Base-by-base conservation (phyloP, 139 green algal genomes). In the Micractinium sp. region DNA sequence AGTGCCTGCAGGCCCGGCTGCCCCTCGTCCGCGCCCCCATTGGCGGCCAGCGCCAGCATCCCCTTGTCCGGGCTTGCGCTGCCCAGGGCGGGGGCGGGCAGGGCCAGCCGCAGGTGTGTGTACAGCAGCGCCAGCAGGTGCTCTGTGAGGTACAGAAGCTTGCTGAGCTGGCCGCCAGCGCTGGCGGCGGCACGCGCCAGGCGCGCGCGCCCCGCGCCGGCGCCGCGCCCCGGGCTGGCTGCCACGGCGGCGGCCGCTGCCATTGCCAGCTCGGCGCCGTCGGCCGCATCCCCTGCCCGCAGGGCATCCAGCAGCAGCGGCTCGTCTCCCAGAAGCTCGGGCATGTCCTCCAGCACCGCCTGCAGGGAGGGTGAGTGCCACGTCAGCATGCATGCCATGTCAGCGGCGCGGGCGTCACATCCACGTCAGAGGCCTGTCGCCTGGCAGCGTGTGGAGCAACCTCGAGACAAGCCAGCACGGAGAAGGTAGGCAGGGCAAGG, bases 101-200 rank as follows among this genome's bases (percentile, higher is more conserved):
- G 71, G 85, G 69, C 71, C 33, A 73, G n/a, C n/a, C 85, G 60
- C 66, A 91, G 80, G n/a, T 91, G 88, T 2, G 38, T 71, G 88
- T 87, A 91, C 66, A 91, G n/a, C 7, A 91, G 79, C 0, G 81
- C 88, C 67, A 91, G 47, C 56, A 91, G 67, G 47, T 91, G 80
- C 81, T 91, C 88, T 33, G 85, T 63, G 5, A 91, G 69, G 22
- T 88, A 82, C 41, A 80, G 66, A 27, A 91, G 82, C 67, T 76
- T 82, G 66, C 27, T 29, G 12, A 91, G 67, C 80, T 91, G 66
- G 18, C 39, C 19, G 2, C 35, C 38, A 22, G 38, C 35, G 7
- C 38, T 53, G 0, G 79, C 56, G 0, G 87, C 79, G 5, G 87
- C 87, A 22, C 87, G 74, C 63, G 74, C 71, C 66, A 82, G 33